Percentiles rank a stretch among this genome's conserved stretches.
phyloP scores from a whole-genome alignment of 345 rosid genomes.

The Geranium brycei region DNA sequence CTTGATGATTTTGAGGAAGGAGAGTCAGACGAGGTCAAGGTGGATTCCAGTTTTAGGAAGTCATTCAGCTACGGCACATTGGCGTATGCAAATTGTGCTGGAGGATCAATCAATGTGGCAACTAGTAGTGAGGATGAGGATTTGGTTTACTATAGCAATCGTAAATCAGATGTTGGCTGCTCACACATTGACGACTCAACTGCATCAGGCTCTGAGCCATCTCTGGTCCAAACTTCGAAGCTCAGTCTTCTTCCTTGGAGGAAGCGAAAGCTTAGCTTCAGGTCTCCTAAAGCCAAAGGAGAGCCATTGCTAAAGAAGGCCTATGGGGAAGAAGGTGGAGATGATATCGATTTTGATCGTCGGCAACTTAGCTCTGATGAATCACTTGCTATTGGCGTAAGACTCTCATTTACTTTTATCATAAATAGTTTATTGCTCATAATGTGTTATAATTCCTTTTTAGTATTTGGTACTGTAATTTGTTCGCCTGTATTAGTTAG shows the following conservation, averaged over 20 bases:
- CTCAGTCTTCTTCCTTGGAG: conserved; percentile 75
- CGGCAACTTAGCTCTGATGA: conserved; percentile 87
- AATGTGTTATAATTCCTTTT: too few relatives aligned
- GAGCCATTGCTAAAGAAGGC: conserved; percentile 88
- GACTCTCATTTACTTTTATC: conserved; percentile 7
- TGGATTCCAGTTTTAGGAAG: conserved; percentile 31
- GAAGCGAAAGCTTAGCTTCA: conserved; percentile 79
- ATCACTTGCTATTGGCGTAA: conserved; percentile 38
- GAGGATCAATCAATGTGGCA: conserved; percentile 42
- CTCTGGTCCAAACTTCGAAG: conserved; percentile 36
- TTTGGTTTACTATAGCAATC: conserved; percentile 73
- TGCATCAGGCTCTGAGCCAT: conserved; percentile 34
- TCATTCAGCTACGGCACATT: conserved; percentile 77
- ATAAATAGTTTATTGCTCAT: too few relatives aligned
- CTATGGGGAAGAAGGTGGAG: conserved; percentile 95
- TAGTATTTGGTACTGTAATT: too few relatives aligned
- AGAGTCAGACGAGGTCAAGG: conserved; percentile 66
- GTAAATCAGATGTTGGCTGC: conserved; percentile 54
- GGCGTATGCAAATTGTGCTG: conserved; percentile 61
- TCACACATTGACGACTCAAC: conserved; percentile 28
- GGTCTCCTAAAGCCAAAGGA: conserved; percentile 75
- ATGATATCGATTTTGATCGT: conserved; percentile 93
- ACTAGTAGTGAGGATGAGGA: conserved; percentile 48
- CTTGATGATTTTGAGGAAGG: conserved; percentile 67
- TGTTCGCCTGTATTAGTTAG: too few relatives aligned